phyloP scores from a whole-genome alignment of 164 flowering plant species.

The Akebia trifoliata region DNA sequence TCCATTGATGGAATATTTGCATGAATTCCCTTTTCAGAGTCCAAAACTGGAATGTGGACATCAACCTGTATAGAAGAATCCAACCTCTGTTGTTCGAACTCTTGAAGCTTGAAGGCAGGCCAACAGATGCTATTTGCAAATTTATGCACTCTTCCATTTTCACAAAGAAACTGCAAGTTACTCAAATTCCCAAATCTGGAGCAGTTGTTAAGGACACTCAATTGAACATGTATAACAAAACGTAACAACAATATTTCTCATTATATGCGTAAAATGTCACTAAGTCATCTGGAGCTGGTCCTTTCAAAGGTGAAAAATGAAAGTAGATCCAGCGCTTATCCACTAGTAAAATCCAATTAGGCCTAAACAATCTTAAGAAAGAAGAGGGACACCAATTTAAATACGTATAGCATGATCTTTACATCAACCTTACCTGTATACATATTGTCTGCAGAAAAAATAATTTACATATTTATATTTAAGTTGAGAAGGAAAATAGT shows the following conservation, averaged over 20 bases:
- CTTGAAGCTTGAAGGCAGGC: constrained; percentile 82
- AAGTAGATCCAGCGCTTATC: not conserved
- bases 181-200: constrained; percentile 82
- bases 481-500: not conserved
- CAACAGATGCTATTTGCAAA: constrained; percentile 91
- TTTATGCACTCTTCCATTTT: constrained; percentile 92
- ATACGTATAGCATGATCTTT: not conserved
- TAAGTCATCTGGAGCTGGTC: not conserved
- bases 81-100: constrained; percentile 32
- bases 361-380: not conserved
- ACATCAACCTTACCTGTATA: not conserved
- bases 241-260: not conserved
- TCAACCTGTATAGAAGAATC: constrained; percentile 24
- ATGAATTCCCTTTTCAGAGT: constrained; percentile 22
- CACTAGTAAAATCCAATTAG: not conserved
- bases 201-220: constrained; percentile 42
- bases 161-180: constrained; percentile 91
- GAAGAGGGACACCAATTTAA: not conserved
- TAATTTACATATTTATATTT: not conserved
- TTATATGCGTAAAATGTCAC: not conserved
- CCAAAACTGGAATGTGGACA: constrained; percentile 18
- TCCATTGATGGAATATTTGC: constrained; percentile 10
- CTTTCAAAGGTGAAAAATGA: not conserved
- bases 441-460: not conserved
- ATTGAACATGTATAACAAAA: not conserved